Evolutionary conservation across 129 eudicot species (phyloP), one percentile per base, ranked within the genome.

Genomic region (Logfia minima): DNA sequence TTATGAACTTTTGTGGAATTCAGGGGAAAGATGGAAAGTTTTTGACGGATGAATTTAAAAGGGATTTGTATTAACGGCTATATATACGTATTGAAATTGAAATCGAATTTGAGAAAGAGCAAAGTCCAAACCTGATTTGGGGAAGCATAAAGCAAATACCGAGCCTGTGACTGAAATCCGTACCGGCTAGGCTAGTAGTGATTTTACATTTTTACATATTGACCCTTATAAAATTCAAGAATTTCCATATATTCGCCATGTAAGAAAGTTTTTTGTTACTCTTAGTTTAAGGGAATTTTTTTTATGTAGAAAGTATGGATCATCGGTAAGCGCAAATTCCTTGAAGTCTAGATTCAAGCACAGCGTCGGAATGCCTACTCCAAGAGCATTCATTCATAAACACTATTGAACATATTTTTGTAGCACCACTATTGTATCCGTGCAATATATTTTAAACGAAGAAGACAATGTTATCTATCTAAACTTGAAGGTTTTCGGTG

Each of bases 121-220:
- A 29, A 74, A 35, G 53, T 43, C 80, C 83, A 69, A 68, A 75
- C 75, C 87, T 81, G 88, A 53, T 68, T 35, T 58, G 63, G 26
- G 28, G 28, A n/a, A n/a, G 28, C 21, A 7, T 19, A 58, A 58
- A 77, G 70, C 65, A 75, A 74, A 6, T 78, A 39, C 88, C 88
- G 84, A 85, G 67, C 88, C 88, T 85, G 75, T 74, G 76, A 55
- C 53, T 69, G 88, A 59, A 77, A 14, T 77, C 85, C 88, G 70
- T 73, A 73, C 85, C 83, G 72, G n/a, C 64, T 29, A 28, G 72
- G n/a, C 64, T 29, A 28, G 55, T 37, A 13, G 6, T 39, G 22
- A 66, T 14, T 16, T 74, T 75, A 67, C 64, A 59, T 8, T 19
- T 16, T 74, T 75, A 66, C 55, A 59, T 19, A 67, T 67, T 19